Evolutionary conservation across 345 rosid species (phyloP).

Genomic region (Triadica sebifera): DNA sequence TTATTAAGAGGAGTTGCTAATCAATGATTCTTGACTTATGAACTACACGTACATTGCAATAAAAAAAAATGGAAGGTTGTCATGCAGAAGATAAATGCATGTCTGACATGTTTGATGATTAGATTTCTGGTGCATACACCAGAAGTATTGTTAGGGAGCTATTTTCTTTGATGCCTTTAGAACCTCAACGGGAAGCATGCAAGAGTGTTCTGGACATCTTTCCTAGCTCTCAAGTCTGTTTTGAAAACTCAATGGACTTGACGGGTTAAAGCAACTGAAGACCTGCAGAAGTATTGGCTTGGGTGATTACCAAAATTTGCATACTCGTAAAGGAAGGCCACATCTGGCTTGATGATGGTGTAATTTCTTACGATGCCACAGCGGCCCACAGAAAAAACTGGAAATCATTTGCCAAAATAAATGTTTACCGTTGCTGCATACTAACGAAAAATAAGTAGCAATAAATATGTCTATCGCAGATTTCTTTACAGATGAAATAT

Average conservation of each 20-base stretch:
- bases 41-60: background rate
- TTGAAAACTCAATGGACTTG: background rate
- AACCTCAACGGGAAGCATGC: background rate
- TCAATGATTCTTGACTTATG: background rate
- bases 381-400: no score
- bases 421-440: background rate
- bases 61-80: background rate
- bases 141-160: background rate
- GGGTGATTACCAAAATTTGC: no score
- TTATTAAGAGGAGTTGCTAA: background rate
- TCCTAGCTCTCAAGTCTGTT: background rate
- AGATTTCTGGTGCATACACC: background rate
- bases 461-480: background rate
- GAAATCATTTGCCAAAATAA: background rate
- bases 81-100: background rate
- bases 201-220: background rate
- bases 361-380: background rate
- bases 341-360: background rate
- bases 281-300: no score
- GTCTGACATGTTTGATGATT: background rate
- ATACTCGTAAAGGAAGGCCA: background rate
- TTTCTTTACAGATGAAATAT: background rate
- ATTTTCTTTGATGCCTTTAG: background rate
- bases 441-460: background rate
- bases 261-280: no score